Evolutionary conservation across 2,329 filamentous ascomycete genomes (phyloP).

Genomic region (Cercospora zeae-maydis): DNA sequence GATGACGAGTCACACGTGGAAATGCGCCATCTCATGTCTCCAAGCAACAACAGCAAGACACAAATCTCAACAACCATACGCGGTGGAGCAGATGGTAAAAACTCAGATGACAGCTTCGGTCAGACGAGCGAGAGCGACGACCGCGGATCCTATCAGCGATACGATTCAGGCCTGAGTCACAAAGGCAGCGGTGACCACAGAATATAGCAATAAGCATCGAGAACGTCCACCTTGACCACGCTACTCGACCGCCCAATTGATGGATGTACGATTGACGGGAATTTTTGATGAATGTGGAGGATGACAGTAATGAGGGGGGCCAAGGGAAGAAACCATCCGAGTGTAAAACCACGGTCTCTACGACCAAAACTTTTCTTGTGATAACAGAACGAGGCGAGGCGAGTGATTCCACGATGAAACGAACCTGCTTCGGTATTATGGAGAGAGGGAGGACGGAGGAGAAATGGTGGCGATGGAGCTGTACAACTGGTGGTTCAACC

Average conservation of each 20-base stretch:
- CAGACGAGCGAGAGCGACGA: background rate
- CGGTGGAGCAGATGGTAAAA: background rate
- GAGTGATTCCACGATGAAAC: background rate
- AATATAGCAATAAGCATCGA: background rate
- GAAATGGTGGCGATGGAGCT: too few species aligned
- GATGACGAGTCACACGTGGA: constrained; percentile 5
- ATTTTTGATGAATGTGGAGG: background rate
- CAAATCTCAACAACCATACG: background rate
- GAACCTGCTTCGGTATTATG: background rate
- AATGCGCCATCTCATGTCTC: constrained; percentile 5
- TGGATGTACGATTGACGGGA: background rate
- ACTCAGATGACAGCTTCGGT: constrained; percentile 5
- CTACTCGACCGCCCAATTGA: background rate
- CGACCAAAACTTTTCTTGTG: background rate
- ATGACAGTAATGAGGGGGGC: background rate
- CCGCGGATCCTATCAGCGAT: background rate
- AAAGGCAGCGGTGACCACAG: background rate
- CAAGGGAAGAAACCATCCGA: background rate
- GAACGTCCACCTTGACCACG: background rate
- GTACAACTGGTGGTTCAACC: background rate
- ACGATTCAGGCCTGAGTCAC: constrained; percentile 6
- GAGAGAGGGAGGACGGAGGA: background rate
- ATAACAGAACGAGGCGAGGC: background rate
- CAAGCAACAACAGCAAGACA: background rate
- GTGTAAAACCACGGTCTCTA: background rate